Evolutionary conservation across 257 asterid genomes (phyloP), one percentile per base, ranked within the genome.

Genomic region (Plantago ovata): DNA sequence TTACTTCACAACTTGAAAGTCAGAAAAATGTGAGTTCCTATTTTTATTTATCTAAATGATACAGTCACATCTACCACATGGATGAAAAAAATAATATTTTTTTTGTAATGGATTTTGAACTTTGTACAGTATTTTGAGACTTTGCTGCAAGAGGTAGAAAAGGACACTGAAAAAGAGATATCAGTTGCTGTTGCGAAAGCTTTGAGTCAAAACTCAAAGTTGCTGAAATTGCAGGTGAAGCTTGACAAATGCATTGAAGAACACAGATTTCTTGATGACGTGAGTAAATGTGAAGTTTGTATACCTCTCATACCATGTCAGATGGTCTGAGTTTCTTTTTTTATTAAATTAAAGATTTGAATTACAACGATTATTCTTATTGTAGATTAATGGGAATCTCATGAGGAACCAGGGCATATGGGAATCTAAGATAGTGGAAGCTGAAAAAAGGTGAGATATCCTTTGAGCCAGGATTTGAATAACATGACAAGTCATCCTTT

Each of bases 321-420:
- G 59, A 55, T 42, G 58, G 16, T 12, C 49, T 46, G 54, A 64
- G n/a, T n/a, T n/a, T n/a, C n/a, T n/a, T n/a, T n/a, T n/a, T n/a
- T n/a, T n/a, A n/a, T n/a, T n/a, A n/a, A n/a, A n/a, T n/a, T n/a
- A 32, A 64, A 33, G 47, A 13, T 22, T 14, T 48, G 21, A 41
- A 10, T 58, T 5, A 32, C 40, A 20, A 49, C 42, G 60, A 42
- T 16, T 40, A 72, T 66, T 19, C 49, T 62, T 41, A 32, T 66
- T 57, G 65, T 72, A 92, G 98, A 87, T 92, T 76, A 80, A 87
- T 75, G 96, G 85, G 38, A 92, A 92, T 77, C 95, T 93, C 66
- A 20, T 53, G 49, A 84, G 81, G 74, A 93, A 93, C 81, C 84
- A 80, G 71, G 77, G 69, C 52, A 73, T 77, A 62, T 93, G 96